Evolutionary conservation across 176 grass and related monocot species (phyloP), one percentile per base, ranked within the genome.

Genomic region (Musa acuminata): DNA sequence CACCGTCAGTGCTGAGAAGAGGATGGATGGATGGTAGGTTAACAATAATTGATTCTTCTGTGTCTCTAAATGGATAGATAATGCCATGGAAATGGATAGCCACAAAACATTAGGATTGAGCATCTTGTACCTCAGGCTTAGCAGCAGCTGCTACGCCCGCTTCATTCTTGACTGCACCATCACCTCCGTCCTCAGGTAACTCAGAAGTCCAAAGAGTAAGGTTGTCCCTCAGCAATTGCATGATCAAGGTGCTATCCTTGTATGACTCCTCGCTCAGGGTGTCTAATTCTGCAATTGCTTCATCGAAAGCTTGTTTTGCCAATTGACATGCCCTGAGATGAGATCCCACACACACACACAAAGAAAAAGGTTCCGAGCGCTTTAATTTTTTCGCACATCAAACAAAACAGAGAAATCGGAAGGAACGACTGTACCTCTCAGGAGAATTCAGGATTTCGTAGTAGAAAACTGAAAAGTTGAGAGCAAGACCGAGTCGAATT

Each of bases 181-280:
- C 35, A 43, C 35, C 75, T 77, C 20, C 75, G 19, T 77, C 75
- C 62, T 77, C 78, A 8, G 73, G 54, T 49, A 82, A 55, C 64
- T 86, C 79, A 49, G 79, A 82, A 50, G 84, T 82, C 79, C 84
- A 86, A 8, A 86, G 84, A 3, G 75, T 81, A 60, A 86, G 84
- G 55, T 82, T 86, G 62, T 86, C 79, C 75, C 84, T 78, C 57
- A 86, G 75, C 53, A 86, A 72, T 62, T 86, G 84, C 79, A 86
- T 86, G 51, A 86, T 86, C 43, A 86, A 65, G 75, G 84, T 81
- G 69, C 84, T 86, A 48, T 82, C 84, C 59, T 86, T 78, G 49
- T 86, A 82, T 2, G 84, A 78, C 21, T 86, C 84, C 62, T 86
- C 79, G 5, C 79, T 74, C 29, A 82, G 78, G 43, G 55, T 78